Conservation (phyloP, 768 basidiomycete genomes). For the Tylopilus rubrobrunneus region DNA sequence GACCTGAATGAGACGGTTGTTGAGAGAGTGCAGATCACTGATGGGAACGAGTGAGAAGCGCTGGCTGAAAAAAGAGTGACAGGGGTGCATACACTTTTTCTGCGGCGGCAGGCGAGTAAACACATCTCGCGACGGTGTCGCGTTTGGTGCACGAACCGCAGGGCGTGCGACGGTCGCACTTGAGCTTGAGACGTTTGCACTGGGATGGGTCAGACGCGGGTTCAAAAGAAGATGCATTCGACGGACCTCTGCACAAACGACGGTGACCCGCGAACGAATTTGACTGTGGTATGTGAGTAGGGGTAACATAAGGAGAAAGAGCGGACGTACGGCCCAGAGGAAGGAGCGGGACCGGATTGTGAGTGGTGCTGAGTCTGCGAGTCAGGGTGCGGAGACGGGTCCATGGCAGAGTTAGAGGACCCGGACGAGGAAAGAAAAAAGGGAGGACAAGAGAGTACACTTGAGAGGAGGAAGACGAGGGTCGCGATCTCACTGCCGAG, state of each 20-base stretch:
- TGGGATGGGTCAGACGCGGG: constrained; percentile 26
- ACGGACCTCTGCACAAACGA: constrained; percentile 76
- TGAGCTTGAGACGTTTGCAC: constrained; percentile 87
- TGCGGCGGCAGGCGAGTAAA: constrained; percentile 77
- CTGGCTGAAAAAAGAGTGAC: background rate
- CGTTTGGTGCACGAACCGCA: constrained; percentile 79
- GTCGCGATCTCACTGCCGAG: constrained; percentile 11
- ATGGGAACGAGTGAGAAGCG: background rate
- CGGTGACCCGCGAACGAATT: constrained; percentile 73
- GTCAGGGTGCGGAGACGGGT: constrained; percentile 15
- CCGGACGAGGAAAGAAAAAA: background rate
- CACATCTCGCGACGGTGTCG: constrained; percentile 66
- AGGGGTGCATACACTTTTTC: constrained; percentile 69
- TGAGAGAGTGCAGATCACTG: constrained; percentile 78
- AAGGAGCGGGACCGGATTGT: constrained; percentile 14
- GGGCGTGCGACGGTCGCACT: constrained; percentile 76
- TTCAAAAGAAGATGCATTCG: background rate
- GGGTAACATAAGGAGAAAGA: background rate
- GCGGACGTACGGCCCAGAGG: constrained; percentile 32
- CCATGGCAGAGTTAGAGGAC: constrained; percentile 9
- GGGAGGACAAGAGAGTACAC: background rate
- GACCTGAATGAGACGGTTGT: constrained; percentile 72
- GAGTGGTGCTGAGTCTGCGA: constrained; percentile 14
- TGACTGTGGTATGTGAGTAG: constrained; percentile 38
- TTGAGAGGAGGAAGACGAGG: background rate